Evolutionary conservation across 805 yeast species (phyloP), one percentile per base, ranked within the genome.

Genomic region (Zygoascus tannicola): DNA sequence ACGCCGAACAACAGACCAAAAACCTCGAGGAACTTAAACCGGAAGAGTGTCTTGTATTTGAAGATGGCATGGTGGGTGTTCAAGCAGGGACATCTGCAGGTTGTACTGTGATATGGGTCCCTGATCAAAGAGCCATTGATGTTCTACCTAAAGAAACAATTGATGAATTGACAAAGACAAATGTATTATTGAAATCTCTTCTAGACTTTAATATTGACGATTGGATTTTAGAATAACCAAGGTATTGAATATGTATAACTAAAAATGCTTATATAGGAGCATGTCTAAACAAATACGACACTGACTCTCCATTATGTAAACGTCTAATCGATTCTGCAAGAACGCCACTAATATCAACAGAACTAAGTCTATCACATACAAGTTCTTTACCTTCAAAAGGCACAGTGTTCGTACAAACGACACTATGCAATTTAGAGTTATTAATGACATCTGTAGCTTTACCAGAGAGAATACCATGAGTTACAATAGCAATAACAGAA

Each of bases 1-100:
- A 92, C 59, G 55, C 57, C 19, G 74, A 75, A 36, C 70, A 79
- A 41, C 55, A 58, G 2, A 60, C 59, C 1, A 55, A 62, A 2
- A 74, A 70, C 2, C 59, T 65, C 21, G 68, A 60, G 1, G 65
- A 65, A 30, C 81, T 90, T 47, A 56, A 60, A 44, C 82, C 90
- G 3, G 78, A 76, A 26, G 95, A 92, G 56, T 84, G 94, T 55
- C 62, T 92, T 26, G 82, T 92, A 1, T 92, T 92, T 62, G 98
- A 92, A 67, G 99, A 92, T 64, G 97, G 96, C 2, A 69, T 87
- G 36, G 88, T 95, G 0, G 99, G 99, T 2, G 90, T 90, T 19
- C 57, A 68, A 15, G 81, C 95, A 3, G 98, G 95, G 12, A 74
- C 73, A 44, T 79, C 83, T 15, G 86, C 95, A 30, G 88, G 87